Evolutionary conservation across 495 filamentous ascomycete genomes (phyloP), one percentile per base, ranked within the genome.

Genomic region (Apiosordaria backusii): DNA sequence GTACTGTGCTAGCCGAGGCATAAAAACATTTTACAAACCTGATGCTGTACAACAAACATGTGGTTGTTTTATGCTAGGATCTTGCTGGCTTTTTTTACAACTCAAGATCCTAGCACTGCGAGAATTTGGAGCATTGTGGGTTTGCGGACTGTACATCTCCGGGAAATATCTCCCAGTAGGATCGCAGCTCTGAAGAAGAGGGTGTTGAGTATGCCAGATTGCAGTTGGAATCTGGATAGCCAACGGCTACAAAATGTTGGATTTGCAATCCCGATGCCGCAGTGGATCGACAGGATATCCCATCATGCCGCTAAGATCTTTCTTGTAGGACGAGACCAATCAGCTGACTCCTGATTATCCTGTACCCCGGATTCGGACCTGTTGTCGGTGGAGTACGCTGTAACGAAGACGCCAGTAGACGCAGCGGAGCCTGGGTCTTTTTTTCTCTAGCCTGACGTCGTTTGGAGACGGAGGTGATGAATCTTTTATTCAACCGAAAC

Each of bases 261-360:
- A 45, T 45, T 45, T 45, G 35, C 35, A 45, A 45, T 45, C 10
- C 35, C 35, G 13, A 45, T 45, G 35, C 35, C 35, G 35, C 35
- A 45, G 35, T 45, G 35, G 22, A 63, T n/a, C 57, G 25, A 60
- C 27, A 45, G 3, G 57, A 19, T 35, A 21, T 26, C 25, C 27
- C 18, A 25, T 9, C 18, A n/a, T 27, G 23, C 35, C 25, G 18
- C 22, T 57, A 24, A 57, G 25, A n/a, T 7, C 25, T 57, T 26
- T 9, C 13, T 58, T n/a, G 26, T 35, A 21, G 25, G 26, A 27
- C 57, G 22, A 67, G 24, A 18, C 69, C 66, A 68, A 68, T 71
- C 63, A 66, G 16, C 7, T 45, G 16, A 57, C 18, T 68, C 50
- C 21, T 62, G 57, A 68, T 68, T 66, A 65, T 54, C 23, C 25